Conservation (phyloP, 176 grass and related monocot genomes). For the Hyparrhenia diplandra region DNA sequence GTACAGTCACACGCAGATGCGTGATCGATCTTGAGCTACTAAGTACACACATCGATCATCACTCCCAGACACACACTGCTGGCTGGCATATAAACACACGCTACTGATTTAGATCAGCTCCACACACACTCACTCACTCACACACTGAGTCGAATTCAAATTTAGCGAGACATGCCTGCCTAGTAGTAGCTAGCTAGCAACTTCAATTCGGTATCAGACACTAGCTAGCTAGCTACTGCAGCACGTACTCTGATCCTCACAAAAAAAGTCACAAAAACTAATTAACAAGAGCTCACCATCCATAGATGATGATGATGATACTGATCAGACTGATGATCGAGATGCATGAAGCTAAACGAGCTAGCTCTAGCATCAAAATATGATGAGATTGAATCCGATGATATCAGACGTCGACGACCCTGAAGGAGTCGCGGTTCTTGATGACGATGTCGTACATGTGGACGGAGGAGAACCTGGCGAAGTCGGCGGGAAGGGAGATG, state of each 20-base stretch:
- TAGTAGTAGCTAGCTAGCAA: neutral
- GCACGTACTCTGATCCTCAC: neutral
- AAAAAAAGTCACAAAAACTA: neutral
- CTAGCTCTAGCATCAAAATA: neutral
- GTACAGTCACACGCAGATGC: neutral
- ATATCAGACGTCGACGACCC: constrained; percentile 44
- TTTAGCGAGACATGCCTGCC: neutral
- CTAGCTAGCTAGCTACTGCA: neutral
- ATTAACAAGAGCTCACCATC: neutral
- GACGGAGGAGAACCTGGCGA: constrained; percentile 69
- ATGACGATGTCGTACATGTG: constrained; percentile 92
- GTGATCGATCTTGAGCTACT: neutral
- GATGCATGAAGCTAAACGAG: no score
- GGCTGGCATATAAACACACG: neutral
- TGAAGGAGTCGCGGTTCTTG: constrained; percentile 84
- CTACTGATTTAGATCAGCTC: neutral
- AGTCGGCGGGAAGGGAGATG: constrained; percentile 83
- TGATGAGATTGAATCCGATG: no score
- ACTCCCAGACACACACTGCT: neutral
- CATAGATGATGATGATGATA: neutral
- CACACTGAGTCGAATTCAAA: neutral
- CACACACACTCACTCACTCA: neutral
- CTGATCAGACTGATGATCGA: no score
- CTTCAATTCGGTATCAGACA: neutral
- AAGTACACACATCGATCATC: neutral